Percentiles rank a stretch among this genome's conserved stretches.
Conservation (phyloP, 2,329 filamentous ascomycete genomes). For the Fusarium fracticaudum region DNA sequence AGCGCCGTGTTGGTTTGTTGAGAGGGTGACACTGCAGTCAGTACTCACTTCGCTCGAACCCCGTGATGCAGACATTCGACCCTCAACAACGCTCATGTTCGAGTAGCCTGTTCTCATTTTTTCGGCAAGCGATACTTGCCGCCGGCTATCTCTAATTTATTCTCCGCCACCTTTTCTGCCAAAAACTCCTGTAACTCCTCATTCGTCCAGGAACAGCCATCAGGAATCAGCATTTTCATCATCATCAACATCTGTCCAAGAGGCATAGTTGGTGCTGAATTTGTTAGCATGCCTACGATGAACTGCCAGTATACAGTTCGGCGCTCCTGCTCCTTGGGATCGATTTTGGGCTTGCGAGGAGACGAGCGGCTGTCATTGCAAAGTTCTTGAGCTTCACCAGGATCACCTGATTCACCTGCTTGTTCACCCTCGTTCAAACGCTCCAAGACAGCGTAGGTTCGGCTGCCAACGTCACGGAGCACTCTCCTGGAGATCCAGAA, state of each 20-base stretch:
- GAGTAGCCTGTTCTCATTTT: constrained; percentile 53
- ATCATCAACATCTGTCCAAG: constrained; percentile 87
- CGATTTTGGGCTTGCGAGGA: constrained; percentile 64
- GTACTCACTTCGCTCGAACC: constrained; percentile 15
- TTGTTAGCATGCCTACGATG: constrained; percentile 94
- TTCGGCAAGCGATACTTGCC: constrained; percentile 75
- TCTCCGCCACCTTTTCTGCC: constrained; percentile 77
- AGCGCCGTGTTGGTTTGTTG: constrained; percentile 4
- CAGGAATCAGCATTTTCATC: constrained; percentile 90
- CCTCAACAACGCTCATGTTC: not conserved
- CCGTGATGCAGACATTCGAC: constrained; percentile 2
- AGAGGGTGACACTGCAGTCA: constrained; percentile 27
- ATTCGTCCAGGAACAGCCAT: constrained; percentile 88
- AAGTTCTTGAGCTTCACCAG: constrained; percentile 33
- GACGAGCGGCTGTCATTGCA: constrained; percentile 48
- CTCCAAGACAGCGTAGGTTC: constrained; percentile 75
- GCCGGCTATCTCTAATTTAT: constrained; percentile 73
- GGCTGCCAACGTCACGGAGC: constrained; percentile 64
- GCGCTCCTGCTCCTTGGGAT: constrained; percentile 70
- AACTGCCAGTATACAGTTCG: constrained; percentile 85
- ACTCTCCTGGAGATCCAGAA: constrained; percentile 79
- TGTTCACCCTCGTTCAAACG: constrained; percentile 56
- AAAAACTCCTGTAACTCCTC: constrained; percentile 88
- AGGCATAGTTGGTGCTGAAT: constrained; percentile 83
- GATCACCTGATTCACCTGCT: constrained; percentile 46